Evolutionary conservation across 83 land plant species (phyloP).

Genomic region (Picea engelmannii): DNA sequence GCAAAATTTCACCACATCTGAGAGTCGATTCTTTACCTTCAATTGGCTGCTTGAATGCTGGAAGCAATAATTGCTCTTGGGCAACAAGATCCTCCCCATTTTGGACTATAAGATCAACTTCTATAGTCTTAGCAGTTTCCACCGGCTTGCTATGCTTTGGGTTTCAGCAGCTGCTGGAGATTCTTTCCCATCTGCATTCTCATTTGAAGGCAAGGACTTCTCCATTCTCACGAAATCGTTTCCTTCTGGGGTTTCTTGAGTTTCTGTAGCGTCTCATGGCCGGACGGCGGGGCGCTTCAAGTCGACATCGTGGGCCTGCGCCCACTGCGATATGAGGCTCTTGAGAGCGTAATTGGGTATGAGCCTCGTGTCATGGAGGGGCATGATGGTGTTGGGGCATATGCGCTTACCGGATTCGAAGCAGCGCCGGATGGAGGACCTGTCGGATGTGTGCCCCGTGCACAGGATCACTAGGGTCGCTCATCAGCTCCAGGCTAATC

Average conservation of each 20-base stretch:
- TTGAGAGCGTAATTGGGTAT: slow-evolving; percentile 74
- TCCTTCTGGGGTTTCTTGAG: neutral
- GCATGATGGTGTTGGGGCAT: slow-evolving; percentile 72
- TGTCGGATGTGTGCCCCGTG: slow-evolving; percentile 86
- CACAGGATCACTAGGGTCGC: slow-evolving; percentile 79
- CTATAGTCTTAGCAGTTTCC: too few species aligned
- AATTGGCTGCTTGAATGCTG: too few species aligned
- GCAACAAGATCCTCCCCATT: too few species aligned
- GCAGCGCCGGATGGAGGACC: slow-evolving; percentile 80
- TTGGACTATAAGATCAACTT: too few species aligned
- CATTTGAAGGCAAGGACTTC: too few species aligned
- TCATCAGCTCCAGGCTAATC: slow-evolving; percentile 74
- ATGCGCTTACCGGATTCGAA: slow-evolving; percentile 72
- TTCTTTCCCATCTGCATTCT: too few species aligned
- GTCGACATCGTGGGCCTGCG: slow-evolving; percentile 2
- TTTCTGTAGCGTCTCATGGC: neutral
- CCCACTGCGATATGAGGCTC: slow-evolving; percentile 47
- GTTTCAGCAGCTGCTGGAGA: too few species aligned
- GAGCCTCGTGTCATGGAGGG: slow-evolving; percentile 28
- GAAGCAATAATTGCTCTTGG: too few species aligned
- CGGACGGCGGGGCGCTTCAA: slow-evolving; percentile 18
- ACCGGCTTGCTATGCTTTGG: too few species aligned
- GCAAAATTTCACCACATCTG: too few species aligned
- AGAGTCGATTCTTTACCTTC: too few species aligned
- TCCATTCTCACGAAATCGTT: too few species aligned